Evolutionary conservation across 1,284 basidiomycete species (phyloP), one percentile per base, ranked within the genome.

Genomic region (Clitocybe nebularis): DNA sequence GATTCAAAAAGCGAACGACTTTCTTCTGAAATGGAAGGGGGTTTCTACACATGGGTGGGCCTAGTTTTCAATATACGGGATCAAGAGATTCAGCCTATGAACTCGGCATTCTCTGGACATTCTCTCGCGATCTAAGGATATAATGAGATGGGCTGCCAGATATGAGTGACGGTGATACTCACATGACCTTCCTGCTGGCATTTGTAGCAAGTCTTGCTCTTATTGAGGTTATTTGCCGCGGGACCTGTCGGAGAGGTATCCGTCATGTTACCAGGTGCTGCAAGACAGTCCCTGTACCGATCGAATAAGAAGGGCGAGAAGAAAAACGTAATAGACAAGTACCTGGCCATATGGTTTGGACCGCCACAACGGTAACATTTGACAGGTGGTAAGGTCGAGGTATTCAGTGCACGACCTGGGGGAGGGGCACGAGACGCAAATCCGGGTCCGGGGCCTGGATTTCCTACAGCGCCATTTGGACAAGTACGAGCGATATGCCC

Each of bases 151-250:
- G 46, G 30, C 39, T 32, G 16, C 34, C 7, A 22, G 32, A 14
- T 5, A 22, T 14, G n/a, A 3, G 14, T 21, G 34, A 17, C 11
- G 13, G 29, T 33, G 39, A 41, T 24, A 52, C 59, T 47, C 48
- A 91, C 88, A 71, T 91, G 89, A 49, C 89, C 88, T 61, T 86
- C 83, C 60, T 84, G 79, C 58, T 88, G 83, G 58, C 89, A 92
- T 59, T 87, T 89, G 67, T 88, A 91, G 62, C 89, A 92, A 33
- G 82, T 87, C 68, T 86, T 89, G 53, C 63, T 78, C 65, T 78
- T 85, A 63, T 74, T 79, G 28, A 67, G 35, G 44, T 61, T 62
- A 4, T 52, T 66, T 17, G 61, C 63, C 14, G 69, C 61, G 29
- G 66, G 60, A 24, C 67, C 67, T 32, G 67, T 70, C 9, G 69